A percentile compares a stretch with the other conserved stretches of the same genome.
phyloP scores from a whole-genome alignment of 768 basidiomycete genomes.

The Amanita polypyramis region DNA sequence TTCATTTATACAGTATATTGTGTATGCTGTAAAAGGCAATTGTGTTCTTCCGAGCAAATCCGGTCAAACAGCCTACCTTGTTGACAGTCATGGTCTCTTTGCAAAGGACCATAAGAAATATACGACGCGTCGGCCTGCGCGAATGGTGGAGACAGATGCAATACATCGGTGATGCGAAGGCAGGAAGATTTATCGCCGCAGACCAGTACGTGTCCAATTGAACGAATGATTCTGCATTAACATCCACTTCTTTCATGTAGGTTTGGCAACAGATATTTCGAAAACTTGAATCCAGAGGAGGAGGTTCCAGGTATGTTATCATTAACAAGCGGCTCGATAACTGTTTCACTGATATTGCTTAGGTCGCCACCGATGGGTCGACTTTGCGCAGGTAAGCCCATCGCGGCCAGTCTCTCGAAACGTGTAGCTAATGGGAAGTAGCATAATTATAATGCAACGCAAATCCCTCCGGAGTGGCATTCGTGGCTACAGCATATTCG shows the following conservation, averaged over 20 bases:
- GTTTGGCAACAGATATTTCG: slow-evolving; percentile 91
- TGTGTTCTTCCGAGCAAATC: slow-evolving; percentile 18
- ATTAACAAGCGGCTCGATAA: neutral
- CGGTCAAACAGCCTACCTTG: slow-evolving; percentile 18
- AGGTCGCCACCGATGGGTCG: slow-evolving; percentile 97
- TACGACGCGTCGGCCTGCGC: slow-evolving; percentile 63
- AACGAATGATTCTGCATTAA: neutral
- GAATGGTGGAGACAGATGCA: slow-evolving; percentile 91
- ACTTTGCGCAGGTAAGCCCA: slow-evolving; percentile 67
- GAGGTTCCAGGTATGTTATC: slow-evolving; percentile 69
- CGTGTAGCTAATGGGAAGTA: slow-evolving; percentile 17
- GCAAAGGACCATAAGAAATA: slow-evolving; percentile 62
- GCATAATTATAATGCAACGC: slow-evolving; percentile 86
- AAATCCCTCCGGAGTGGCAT: slow-evolving; percentile 96
- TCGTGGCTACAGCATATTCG: slow-evolving; percentile 92
- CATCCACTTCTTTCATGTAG: slow-evolving; percentile 24
- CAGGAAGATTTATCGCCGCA: slow-evolving; percentile 60
- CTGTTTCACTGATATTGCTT: neutral
- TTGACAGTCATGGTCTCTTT: slow-evolving; percentile 46
- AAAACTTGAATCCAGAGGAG: slow-evolving; percentile 80
- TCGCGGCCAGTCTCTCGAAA: slow-evolving; percentile 1
- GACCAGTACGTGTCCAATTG: slow-evolving; percentile 60
- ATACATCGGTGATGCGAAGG: slow-evolving; percentile 92
- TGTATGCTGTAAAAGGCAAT: neutral
- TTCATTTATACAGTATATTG: too few species aligned